Base-by-base conservation (phyloP, 2,329 filamentous ascomycete genomes). In the Monosporascus sp. region DNA sequence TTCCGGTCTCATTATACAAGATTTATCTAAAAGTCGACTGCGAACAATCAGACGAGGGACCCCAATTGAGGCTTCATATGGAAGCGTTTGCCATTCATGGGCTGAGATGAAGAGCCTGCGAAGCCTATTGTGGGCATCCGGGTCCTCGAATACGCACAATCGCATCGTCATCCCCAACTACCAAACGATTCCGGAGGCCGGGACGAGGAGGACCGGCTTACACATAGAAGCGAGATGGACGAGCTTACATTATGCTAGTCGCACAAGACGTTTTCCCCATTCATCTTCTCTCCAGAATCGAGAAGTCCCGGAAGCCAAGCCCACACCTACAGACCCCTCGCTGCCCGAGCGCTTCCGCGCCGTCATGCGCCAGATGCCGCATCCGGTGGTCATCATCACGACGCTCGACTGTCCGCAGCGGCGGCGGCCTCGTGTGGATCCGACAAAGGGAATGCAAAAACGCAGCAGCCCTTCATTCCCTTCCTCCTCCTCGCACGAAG, bases 311-410 rank as follows among this genome's bases (percentile, higher is more conserved):
- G 17, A 44, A 5, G n/a, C 26, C 6, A 38, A 52, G 27, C 45
- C 20, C n/a, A 17, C 14, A 19, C 9, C 26, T 27, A 22, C 14
- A 38, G 51, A 34, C 14, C 17, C 31, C 36, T 44, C 52, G n/a
- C 36, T 78, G 36, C 66, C 77, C 27, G 77, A 79, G 54, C 72
- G 79, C 50, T 70, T 82, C 22, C 80, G 78, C 52, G 69, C 72
- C 48, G 71, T 80, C 22, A 79, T 83, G 76, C 79, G 81, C 53
- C 74, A 78, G 16, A 69, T 84, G 14, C 71, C 77, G 3, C 76
- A 81, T 61, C 77, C 79, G 1, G 79, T 81, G 38, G 79, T 82
- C n/a, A 76, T 82, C 14, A 79, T 79, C 62, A 83, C 80, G 19
- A 61, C 65, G 22, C 59, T 68, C n/a, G 62, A 64, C 51, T 58